Evolutionary conservation across 306 rosid species (phyloP).

Genomic region (Cotoneaster glaucophyllus): DNA sequence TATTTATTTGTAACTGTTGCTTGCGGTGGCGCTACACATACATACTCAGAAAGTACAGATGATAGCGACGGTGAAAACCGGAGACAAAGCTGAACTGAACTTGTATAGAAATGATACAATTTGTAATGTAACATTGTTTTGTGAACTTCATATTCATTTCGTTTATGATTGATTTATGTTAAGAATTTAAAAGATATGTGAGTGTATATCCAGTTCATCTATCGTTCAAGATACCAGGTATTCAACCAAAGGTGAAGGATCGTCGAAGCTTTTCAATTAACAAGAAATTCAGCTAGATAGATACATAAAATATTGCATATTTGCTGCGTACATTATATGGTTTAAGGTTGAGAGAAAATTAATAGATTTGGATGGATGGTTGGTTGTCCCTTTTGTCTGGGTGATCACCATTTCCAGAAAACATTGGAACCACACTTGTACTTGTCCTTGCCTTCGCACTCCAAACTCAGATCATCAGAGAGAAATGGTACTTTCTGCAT

Average conservation of each 20-base stretch:
- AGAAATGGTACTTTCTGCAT: constrained; percentile 90
- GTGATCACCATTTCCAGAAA: constrained; percentile 94
- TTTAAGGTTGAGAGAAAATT: neutral
- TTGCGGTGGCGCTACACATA: neutral
- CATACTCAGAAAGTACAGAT: neutral
- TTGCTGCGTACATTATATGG: neutral
- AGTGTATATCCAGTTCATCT: neutral
- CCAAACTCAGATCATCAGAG: constrained; percentile 70
- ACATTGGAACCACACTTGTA: constrained; percentile 98
- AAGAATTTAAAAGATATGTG: neutral
- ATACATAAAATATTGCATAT: neutral
- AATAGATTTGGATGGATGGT: neutral
- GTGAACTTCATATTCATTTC: neutral
- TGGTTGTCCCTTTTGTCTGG: neutral
- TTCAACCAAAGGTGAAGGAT: neutral
- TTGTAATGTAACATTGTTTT: neutral
- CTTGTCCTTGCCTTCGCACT: constrained; percentile 92
- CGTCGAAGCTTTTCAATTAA: neutral
- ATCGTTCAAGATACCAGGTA: neutral
- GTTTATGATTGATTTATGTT: neutral
- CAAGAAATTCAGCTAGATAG: neutral
- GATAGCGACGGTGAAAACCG: neutral
- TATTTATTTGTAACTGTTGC: neutral
- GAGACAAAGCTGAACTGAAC: neutral
- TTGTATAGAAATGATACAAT: constrained; percentile 3